Evolutionary conservation across 208 protist genomes (phyloP).

Genomic region (Leishmania mexicana): DNA sequence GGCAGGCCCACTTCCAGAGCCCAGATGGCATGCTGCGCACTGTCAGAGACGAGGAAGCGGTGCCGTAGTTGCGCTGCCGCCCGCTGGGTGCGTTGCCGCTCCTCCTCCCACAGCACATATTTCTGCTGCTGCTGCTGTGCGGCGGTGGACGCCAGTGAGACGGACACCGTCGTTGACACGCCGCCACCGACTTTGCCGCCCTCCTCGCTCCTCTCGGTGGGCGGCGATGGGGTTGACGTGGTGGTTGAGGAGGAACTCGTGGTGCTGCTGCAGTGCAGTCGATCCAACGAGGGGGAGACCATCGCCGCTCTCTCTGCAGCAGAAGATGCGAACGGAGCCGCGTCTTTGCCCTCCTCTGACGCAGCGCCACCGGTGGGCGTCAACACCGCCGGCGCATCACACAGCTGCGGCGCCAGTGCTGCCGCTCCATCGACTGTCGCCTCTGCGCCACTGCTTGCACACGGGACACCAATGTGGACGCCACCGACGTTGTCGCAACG

Average conservation of each 20-base stretch:
- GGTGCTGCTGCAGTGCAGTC: slow-evolving; percentile 31
- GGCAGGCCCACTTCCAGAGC: slow-evolving; percentile 46
- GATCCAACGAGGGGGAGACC: slow-evolving; percentile 27
- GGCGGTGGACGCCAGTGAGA: neutral
- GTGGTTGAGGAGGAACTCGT: slow-evolving; percentile 9
- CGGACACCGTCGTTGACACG: neutral
- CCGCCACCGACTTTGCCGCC: neutral
- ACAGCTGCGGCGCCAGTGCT: neutral
- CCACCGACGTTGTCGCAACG: neutral
- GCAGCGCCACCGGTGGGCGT: neutral
- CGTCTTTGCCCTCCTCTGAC: neutral
- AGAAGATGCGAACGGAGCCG: neutral
- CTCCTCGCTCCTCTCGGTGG: neutral
- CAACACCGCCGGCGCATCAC: neutral
- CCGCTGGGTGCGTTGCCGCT: slow-evolving; percentile 15
- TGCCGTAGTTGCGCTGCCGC: slow-evolving; percentile 31
- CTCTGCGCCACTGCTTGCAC: neutral
- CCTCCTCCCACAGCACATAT: slow-evolving; percentile 29
- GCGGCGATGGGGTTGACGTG: neutral
- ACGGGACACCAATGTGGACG: neutral
- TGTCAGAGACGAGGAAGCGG: slow-evolving; percentile 60
- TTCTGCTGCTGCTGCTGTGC: slow-evolving; percentile 7
- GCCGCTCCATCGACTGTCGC: neutral
- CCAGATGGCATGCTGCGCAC: slow-evolving; percentile 60
- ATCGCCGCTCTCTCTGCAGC: neutral